Evolutionary conservation across 345 rosid genomes (phyloP).

Genomic region (Citrus hindsii): DNA sequence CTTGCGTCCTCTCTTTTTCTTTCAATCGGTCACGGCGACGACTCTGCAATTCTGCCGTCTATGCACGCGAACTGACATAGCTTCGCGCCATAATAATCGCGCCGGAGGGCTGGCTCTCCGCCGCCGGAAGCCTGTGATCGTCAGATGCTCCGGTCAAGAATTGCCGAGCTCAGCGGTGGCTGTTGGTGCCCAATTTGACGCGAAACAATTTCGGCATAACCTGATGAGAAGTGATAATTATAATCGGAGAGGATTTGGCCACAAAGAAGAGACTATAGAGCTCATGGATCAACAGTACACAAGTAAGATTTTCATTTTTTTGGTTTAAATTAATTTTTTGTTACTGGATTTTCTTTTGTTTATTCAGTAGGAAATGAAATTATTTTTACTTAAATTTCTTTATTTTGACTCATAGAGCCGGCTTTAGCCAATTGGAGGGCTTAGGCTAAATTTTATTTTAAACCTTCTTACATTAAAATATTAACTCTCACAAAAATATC

Average conservation of each 20-base stretch:
- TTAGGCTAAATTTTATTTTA: no score
- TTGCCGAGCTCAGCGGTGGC: slow-evolving; percentile 36
- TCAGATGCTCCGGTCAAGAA: slow-evolving; percentile 54
- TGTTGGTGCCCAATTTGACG: slow-evolving; percentile 64
- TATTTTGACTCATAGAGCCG: no score
- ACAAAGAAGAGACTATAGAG: slow-evolving; percentile 79
- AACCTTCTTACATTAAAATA: no score
- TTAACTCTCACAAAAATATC: no score
- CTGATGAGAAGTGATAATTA: slow-evolving; percentile 79
- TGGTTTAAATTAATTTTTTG: no score
- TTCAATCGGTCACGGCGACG: slow-evolving; percentile 44
- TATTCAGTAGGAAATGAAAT: not conserved
- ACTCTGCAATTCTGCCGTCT: slow-evolving; percentile 65
- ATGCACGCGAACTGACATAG: slow-evolving; percentile 33
- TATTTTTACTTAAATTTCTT: not conserved
- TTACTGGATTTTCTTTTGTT: no score
- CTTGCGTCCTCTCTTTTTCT: not conserved
- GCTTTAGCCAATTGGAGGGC: no score
- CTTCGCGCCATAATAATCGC: slow-evolving; percentile 16
- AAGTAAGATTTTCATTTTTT: slow-evolving; percentile 29
- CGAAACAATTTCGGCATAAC: slow-evolving; percentile 73
- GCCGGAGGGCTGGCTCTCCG: slow-evolving; percentile 28
- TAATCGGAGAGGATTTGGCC: slow-evolving; percentile 80
- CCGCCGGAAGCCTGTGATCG: slow-evolving; percentile 34
- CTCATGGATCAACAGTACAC: slow-evolving; percentile 82